These are phyloP conservation scores for Candida khao-thaluensis DNA, from an alignment of 805 yeast genomes.

Conservation along the genomic window DNA sequence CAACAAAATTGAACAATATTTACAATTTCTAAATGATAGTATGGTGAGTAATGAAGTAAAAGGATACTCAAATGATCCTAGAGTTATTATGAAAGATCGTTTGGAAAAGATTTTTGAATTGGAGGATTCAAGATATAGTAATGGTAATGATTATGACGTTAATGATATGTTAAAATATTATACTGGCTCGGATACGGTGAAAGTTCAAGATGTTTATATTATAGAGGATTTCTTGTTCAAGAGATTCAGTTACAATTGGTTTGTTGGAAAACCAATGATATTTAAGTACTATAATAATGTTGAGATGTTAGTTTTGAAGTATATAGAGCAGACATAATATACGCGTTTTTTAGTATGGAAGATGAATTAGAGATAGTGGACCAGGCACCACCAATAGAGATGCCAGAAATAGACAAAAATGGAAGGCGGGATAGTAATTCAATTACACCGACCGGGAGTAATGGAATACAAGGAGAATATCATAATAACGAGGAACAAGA, in stretches of 20 bases:
- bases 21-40: constrained; percentile 48
- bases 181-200: background rate
- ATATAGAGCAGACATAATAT: constrained; percentile 2
- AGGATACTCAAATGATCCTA: constrained; percentile 11
- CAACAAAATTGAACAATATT: constrained; percentile 44
- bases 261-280: constrained; percentile 3
- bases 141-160: background rate
- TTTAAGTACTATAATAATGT: constrained; percentile 4
- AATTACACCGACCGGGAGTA: too few relatives aligned
- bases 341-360: constrained; percentile 8
- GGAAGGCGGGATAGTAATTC: too few relatives aligned
- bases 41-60: constrained; percentile 18
- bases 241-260: constrained; percentile 7
- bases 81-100: constrained; percentile 28
- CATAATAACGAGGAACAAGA: too few relatives aligned
- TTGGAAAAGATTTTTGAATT: constrained; percentile 31
- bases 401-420: too few relatives aligned
- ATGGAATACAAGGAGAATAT: too few relatives aligned
- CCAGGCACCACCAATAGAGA: too few relatives aligned
- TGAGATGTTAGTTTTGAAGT: constrained; percentile 4
- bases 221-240: constrained; percentile 7
- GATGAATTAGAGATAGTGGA: too few relatives aligned
- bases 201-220: constrained; percentile 7
- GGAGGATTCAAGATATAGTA: background rate
- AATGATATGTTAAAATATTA: constrained; percentile 2